phyloP scores from a whole-genome alignment of 2,329 filamentous ascomycete species.

The Dactylellina leptospora region DNA sequence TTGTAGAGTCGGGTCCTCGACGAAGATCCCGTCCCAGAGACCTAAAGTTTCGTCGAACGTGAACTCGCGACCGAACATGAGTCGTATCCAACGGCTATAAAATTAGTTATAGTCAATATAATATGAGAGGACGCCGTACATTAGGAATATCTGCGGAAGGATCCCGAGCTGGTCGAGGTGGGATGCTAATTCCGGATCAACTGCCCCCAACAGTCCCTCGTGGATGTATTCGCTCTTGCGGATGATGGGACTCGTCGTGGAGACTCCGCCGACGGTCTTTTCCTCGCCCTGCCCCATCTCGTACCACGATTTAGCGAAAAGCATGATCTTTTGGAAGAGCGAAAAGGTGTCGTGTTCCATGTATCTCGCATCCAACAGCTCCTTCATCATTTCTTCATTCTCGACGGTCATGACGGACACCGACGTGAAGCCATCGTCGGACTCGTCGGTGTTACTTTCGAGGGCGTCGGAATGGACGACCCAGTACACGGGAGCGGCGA shows the following conservation, averaged over 20 bases:
- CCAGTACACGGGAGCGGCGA: constrained; percentile 88
- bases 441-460: constrained; percentile 59
- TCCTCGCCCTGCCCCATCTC: constrained; percentile 69
- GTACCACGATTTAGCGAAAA: constrained; percentile 84
- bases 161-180: constrained; percentile 87
- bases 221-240: constrained; percentile 87
- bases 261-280: constrained; percentile 61
- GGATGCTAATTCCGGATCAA: constrained; percentile 82
- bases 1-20: constrained; percentile 80
- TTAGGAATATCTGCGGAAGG: constrained; percentile 94
- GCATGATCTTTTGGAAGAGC: constrained; percentile 87
- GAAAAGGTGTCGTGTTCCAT: constrained; percentile 92
- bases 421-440: constrained; percentile 21
- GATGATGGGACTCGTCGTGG: constrained; percentile 75
- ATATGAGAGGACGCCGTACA: constrained; percentile 66
- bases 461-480: constrained; percentile 84
- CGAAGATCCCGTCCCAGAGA: constrained; percentile 91
- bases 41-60: constrained; percentile 82
- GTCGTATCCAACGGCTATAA: constrained; percentile 87
- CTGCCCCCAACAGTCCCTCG: constrained; percentile 76
- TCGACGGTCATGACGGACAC: constrained; percentile 52
- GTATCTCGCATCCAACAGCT: constrained; percentile 75
- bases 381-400: constrained; percentile 68
- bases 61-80: constrained; percentile 93
- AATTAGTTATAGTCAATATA: background rate